Evolutionary conservation across 768 basidiomycete genomes (phyloP).

Genomic region (Leccinellum rugosiceps): DNA sequence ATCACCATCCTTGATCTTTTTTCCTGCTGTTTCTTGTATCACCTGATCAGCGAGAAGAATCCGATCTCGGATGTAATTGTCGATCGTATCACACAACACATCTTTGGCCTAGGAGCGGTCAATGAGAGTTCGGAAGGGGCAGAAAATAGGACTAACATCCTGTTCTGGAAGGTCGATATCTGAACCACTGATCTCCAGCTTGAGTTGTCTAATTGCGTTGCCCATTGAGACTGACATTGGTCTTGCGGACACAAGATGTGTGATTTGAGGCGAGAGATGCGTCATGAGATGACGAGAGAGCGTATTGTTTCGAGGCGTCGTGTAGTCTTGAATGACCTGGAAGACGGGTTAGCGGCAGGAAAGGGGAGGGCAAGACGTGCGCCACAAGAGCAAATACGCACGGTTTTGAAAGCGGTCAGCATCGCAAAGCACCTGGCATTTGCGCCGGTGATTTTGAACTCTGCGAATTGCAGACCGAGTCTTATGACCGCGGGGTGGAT

Average conservation of each 20-base stretch:
- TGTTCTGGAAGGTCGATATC: constrained; percentile 94
- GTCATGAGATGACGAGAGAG: constrained; percentile 90
- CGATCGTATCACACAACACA: constrained; percentile 77
- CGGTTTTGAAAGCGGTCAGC: constrained; percentile 87
- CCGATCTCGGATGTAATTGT: constrained; percentile 90
- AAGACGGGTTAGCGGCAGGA: constrained; percentile 1
- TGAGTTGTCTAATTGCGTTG: constrained; percentile 90
- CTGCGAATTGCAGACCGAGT: constrained; percentile 85
- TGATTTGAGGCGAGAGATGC: constrained; percentile 90
- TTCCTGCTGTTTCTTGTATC: constrained; percentile 82
- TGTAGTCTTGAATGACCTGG: constrained; percentile 89
- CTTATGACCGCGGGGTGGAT: constrained; percentile 88
- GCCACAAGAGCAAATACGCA: constrained; percentile 37
- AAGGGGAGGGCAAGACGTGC: not conserved
- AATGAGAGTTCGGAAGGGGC: not conserved
- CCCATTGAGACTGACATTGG: constrained; percentile 95
- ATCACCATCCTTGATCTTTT: constrained; percentile 94
- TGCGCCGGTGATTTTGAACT: constrained; percentile 90
- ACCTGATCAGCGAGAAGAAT: constrained; percentile 93
- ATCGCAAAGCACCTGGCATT: constrained; percentile 96
- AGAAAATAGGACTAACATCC: constrained; percentile 56
- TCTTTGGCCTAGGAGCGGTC: constrained; percentile 71
- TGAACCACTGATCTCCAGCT: constrained; percentile 89
- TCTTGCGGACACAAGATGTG: constrained; percentile 80
- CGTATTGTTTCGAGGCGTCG: constrained; percentile 81